These are phyloP conservation scores for Ustilago curta DNA, from an alignment of 1,284 basidiomycete species.

Conservation along the genomic window DNA sequence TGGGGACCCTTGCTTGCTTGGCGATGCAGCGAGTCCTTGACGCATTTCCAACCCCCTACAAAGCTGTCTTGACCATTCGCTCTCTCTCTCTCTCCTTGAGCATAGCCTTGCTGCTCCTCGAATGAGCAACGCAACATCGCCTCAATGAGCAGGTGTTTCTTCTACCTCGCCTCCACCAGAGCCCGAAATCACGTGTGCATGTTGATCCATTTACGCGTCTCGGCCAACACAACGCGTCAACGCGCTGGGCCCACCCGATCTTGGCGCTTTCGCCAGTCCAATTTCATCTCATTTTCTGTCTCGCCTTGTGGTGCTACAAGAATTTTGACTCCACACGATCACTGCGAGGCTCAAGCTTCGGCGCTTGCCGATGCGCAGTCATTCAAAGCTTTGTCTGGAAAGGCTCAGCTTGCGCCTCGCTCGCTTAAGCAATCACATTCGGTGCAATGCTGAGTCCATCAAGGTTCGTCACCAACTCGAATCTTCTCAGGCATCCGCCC, in stretches of 20 bases:
- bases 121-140: no score
- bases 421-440: background rate
- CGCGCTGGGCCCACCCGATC: background rate
- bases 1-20: background rate
- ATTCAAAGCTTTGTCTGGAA: no score
- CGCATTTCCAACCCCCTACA: background rate
- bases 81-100: no score
- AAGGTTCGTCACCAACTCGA: background rate
- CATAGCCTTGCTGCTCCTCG: no score
- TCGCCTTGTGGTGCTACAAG: background rate
- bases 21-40: background rate
- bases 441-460: background rate
- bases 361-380: no score
- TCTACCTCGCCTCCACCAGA: background rate
- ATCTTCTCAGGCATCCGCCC: background rate
- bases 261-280: background rate
- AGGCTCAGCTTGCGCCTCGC: no score
- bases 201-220: constrained; percentile 13
- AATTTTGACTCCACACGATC: background rate
- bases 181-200: constrained; percentile 3
- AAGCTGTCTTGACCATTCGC: background rate
- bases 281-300: background rate
- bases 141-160: no score
- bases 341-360: no score
- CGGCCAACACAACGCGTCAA: background rate